Percentiles rank a stretch among this genome's conserved stretches.
Evolutionary conservation across 495 filamentous ascomycete genomes (phyloP).

Genomic region (Hypomontagnella submonticulosa): DNA sequence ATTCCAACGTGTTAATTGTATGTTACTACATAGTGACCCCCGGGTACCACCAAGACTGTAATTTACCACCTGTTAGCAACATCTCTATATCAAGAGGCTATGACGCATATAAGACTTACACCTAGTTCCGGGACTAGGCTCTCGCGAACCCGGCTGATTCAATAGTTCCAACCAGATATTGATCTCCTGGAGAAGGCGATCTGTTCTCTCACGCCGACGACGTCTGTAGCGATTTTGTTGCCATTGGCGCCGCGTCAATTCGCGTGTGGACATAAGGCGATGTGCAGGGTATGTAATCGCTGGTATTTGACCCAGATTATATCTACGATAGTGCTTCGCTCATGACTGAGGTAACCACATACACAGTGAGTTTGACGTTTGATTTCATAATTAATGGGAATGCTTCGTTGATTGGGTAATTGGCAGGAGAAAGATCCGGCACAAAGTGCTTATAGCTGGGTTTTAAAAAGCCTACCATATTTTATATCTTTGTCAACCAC

Average conservation of each 20-base stretch:
- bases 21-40: not conserved
- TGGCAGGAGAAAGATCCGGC: not conserved
- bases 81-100: not conserved
- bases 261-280: slow-evolving; percentile 29
- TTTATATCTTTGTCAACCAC: too few relatives aligned
- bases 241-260: slow-evolving; percentile 21
- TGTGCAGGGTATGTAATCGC: not conserved
- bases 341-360: slow-evolving; percentile 25
- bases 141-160: not conserved
- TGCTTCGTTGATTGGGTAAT: not conserved
- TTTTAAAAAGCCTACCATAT: too few relatives aligned
- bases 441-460: too few relatives aligned
- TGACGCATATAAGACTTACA: slow-evolving; percentile 13
- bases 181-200: slow-evolving; percentile 20
- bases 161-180: slow-evolving; percentile 19
- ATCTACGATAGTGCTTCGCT: slow-evolving; percentile 27
- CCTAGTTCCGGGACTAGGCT: too few relatives aligned
- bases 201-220: slow-evolving; percentile 3
- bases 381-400: slow-evolving; percentile 38
- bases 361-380: slow-evolving; percentile 33
- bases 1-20: not conserved
- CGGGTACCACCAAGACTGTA: not conserved
- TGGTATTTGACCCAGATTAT: not conserved
- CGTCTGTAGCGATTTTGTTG: slow-evolving; percentile 12
- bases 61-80: not conserved